Evolutionary conservation across 345 rosid genomes (phyloP).

Genomic region (Brassica nigra): DNA sequence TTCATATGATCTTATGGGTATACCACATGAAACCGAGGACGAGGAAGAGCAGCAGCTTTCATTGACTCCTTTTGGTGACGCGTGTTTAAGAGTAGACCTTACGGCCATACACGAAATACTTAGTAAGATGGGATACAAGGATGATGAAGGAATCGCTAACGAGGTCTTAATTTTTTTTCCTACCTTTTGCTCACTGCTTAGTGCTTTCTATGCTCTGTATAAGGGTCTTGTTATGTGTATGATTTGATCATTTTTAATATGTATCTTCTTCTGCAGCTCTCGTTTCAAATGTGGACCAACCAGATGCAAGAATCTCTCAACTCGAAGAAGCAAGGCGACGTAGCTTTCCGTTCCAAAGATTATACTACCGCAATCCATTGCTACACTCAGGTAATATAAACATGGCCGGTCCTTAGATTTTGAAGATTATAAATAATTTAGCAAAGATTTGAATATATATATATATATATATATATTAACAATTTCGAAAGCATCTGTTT

Average conservation of each 20-base stretch:
- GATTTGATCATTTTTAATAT: not conserved
- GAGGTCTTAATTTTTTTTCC: conserved; percentile 51
- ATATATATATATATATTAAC: not conserved
- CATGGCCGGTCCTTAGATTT: not conserved
- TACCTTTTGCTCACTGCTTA: not conserved
- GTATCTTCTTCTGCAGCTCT: conserved; percentile 53
- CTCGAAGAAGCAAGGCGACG: conserved; percentile 87
- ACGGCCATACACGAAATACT: conserved; percentile 92
- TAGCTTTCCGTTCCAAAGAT: conserved; percentile 86
- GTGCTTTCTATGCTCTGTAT: not conserved
- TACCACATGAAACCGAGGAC: conserved; percentile 54
- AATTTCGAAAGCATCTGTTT: not conserved
- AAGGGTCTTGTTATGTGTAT: not conserved
- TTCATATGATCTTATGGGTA: conserved; percentile 74
- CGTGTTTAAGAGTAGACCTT: conserved; percentile 83
- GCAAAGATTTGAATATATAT: not conserved
- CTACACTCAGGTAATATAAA: conserved; percentile 65
- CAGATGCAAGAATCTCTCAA: conserved; percentile 95
- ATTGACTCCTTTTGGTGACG: conserved; percentile 82
- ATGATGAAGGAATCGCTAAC: conserved; percentile 93
- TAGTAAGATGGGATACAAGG: conserved; percentile 85
- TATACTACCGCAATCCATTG: conserved; percentile 66
- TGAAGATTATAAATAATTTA: not conserved
- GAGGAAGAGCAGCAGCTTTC: conserved; percentile 51
- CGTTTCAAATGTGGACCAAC: conserved; percentile 98